Evolutionary conservation across 2,329 filamentous ascomycete species (phyloP), one percentile per base, ranked within the genome.

Genomic region (Blumeria graminis): DNA sequence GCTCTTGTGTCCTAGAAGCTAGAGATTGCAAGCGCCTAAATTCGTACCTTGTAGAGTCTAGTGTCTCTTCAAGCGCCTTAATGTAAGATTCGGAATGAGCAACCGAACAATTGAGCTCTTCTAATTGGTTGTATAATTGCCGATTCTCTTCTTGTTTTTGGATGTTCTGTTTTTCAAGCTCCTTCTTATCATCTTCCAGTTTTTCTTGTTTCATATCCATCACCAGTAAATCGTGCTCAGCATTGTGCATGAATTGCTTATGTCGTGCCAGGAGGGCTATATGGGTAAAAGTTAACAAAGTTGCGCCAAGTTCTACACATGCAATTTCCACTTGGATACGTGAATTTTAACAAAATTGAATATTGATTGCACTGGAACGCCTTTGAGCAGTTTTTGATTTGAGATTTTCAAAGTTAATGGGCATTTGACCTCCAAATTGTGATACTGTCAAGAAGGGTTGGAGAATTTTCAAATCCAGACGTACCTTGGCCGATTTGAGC

Each of bases 211-310:
- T 84, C 51, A 72, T 69, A 48, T 78, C 76, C 70, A 95, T 80
- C 59, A 82, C 78, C 59, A 75, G 72, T 59, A 89, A 84, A 67
- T 95, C 88, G 63, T 81, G 80, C 72, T 94, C 88, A 58, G 89
- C 87, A 68, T 94, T 87, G 62, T 82, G 82, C 76, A 95, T 90
- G 70, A 94, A 95, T 58, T 85, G 81, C 73, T 96, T 89, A 76
- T 98, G 89, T 64, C 90, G 84, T 61, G 84, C 80, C 45, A 98
- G 79, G 57, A 98, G 76, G 58, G 88, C 88, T 92, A 96, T 81
- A 58, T 83, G 69, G 56, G 76, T 72, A 70, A 79, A 84, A 56
- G 80, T 93, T 70, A 93, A 84, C 71, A 28, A n/a, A n/a, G n/a
- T n/a, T 28, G 22, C 4, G 22, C 22, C 22, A 28, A 28, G 22